Evolutionary conservation across 257 asterid species (phyloP).

Genomic region (Dorcoceras hygrometricum): DNA sequence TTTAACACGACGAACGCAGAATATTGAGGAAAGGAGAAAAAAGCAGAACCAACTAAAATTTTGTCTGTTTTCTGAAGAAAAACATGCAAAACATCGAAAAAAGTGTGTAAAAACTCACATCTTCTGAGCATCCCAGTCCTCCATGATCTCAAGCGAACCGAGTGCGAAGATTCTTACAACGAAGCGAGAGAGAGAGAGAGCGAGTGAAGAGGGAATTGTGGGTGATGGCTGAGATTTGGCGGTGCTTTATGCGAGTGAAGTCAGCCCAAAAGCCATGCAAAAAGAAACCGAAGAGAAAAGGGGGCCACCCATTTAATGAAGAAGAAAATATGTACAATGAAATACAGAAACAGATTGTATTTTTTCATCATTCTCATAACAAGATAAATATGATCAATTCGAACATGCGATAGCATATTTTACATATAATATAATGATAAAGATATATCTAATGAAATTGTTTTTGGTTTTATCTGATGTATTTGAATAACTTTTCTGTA

Average conservation of each 20-base stretch:
- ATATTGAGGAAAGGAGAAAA: not conserved
- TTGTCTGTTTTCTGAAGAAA: not conserved
- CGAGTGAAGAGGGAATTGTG: not conserved
- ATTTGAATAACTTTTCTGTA: no score
- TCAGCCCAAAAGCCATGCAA: not conserved
- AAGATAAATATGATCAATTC: no score
- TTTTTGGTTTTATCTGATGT: no score
- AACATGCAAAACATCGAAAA: not conserved
- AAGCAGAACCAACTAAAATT: not conserved
- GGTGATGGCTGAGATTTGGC: not conserved
- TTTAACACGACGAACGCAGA: not conserved
- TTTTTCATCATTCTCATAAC: no score
- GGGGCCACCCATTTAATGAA: not conserved
- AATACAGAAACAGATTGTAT: not conserved
- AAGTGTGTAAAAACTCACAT: conserved; percentile 29
- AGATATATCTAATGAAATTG: no score
- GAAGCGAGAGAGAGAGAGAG: not conserved
- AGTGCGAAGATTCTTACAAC: not conserved
- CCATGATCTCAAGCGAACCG: conserved; percentile 23
- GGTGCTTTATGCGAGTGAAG: conserved; percentile 1
- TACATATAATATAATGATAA: no score
- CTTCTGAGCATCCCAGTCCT: conserved; percentile 30
- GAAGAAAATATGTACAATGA: no score
- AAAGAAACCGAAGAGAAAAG: not conserved
- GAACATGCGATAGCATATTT: no score